A percentile compares a stretch with the other conserved stretches of the same genome.
Conservation (phyloP, 306 rosid genomes). For the cucumber (Cucumis sativus) region DNA sequence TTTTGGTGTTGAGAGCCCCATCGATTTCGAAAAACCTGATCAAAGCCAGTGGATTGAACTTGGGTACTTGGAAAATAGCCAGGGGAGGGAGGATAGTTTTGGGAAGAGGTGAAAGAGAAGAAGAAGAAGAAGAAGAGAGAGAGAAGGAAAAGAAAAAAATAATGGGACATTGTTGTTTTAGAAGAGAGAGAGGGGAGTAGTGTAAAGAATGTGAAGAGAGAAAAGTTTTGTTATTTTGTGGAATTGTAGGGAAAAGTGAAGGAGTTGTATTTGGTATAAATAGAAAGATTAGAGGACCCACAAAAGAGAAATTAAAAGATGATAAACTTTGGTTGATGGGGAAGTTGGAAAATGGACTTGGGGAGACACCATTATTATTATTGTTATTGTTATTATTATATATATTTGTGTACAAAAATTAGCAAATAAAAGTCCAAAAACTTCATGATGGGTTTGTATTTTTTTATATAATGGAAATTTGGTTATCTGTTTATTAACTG, state of each 20-base stretch:
- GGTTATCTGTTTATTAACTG: neutral
- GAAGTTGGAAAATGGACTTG: neutral
- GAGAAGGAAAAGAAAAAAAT: constrained; percentile 18
- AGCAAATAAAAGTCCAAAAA: neutral
- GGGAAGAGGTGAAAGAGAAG: constrained; percentile 25
- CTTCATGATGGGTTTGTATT: neutral
- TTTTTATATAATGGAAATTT: neutral
- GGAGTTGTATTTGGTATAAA: constrained; percentile 4
- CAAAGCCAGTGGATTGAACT: constrained; percentile 36
- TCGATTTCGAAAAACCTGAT: constrained; percentile 45
- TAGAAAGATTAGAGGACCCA: constrained; percentile 6
- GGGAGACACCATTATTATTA: neutral
- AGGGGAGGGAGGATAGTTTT: constrained; percentile 60
- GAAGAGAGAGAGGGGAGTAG: neutral
- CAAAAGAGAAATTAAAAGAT: neutral
- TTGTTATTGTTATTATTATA: neutral
- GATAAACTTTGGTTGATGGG: constrained; percentile 5
- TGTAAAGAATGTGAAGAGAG: neutral
- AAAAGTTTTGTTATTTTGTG: neutral
- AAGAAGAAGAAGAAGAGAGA: constrained; percentile 19
- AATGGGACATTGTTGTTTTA: constrained; percentile 17
- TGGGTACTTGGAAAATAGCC: constrained; percentile 57
- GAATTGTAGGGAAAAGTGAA: neutral
- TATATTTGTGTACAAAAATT: neutral
- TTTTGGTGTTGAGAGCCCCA: constrained; percentile 86